Base-by-base conservation (phyloP, 176 grass and related monocot genomes). In the Musa troglodytarum region DNA sequence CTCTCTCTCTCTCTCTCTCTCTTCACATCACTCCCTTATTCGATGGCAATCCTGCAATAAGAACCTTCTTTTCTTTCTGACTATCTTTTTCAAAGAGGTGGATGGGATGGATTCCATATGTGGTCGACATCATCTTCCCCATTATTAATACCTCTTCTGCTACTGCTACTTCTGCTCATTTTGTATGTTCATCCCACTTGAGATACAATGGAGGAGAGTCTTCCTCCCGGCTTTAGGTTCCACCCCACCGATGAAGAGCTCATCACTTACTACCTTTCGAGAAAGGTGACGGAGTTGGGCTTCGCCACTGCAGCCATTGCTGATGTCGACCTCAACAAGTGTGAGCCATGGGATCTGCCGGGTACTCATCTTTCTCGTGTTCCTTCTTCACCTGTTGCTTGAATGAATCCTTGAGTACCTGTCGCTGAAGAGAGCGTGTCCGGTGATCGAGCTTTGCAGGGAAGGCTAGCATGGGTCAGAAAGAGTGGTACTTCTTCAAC, bases 241-340 rank as follows among this genome's bases (percentile, higher is more conserved):
- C 84, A 86, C 79, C 84, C 84, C 28, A 86, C 84, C 0, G 84
- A 86, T 17, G 84, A 86, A 56, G 84, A 86, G 68, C 84, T 86
- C 66, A 81, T 86, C 74, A 82, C 74, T 66, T 86, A 81, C 62
- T 86, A 86, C 24, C 79, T 86, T 26, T 74, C 79, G 3, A 74
- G 74, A 8, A 86, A 86, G 65, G 79, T 78, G 9, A 73, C 84
- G 15, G 84, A 86, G 74, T 78, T 82, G 49, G 79, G 79, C 26
- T 86, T 86, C 29, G 68, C 52, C 15, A 56, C 84, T 2, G 49
- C 51, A 8, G 84, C 84, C 74, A 86, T 86, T 15, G 66, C 84
- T 54, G 84, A 86, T 74, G 84, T 86, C 14, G 84, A 86, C 56
- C 79, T 86, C 59, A 86, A 81, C 65, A 86, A 82, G 58, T 86